A percentile compares a stretch with the other conserved stretches of the same genome.
Evolutionary conservation across 495 filamentous ascomycete genomes (phyloP).

Genomic region (Amphirosellinia nigrospora): DNA sequence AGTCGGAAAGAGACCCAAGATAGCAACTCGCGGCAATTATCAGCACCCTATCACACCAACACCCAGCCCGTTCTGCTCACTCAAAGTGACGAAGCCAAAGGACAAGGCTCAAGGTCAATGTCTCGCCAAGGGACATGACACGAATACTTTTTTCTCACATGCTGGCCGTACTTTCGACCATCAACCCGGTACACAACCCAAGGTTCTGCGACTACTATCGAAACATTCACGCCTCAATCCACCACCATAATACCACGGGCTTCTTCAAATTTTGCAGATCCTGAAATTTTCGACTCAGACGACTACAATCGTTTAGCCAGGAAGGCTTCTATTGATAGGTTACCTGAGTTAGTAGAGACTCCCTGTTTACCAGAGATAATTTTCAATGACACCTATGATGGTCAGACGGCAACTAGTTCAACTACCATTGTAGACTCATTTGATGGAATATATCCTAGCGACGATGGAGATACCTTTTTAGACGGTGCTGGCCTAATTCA

Average conservation of each 20-base stretch:
- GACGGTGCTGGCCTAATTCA: background rate
- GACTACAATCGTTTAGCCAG: background rate
- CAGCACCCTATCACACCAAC: background rate
- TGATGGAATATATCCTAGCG: background rate
- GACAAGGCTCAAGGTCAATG: background rate
- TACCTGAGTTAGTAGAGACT: background rate
- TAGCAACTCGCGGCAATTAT: background rate
- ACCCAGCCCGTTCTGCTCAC: background rate
- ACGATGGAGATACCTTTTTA: background rate
- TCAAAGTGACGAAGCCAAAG: slow-evolving; percentile 14
- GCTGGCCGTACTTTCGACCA: background rate
- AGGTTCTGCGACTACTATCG: background rate
- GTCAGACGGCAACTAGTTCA: background rate
- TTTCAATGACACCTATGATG: background rate
- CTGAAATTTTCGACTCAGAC: background rate
- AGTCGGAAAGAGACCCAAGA: slow-evolving; percentile 6
- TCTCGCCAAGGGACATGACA: background rate
- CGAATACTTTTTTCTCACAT: background rate
- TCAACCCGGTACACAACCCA: background rate
- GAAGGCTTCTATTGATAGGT: background rate
- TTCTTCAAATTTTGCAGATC: background rate
- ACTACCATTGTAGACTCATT: background rate
- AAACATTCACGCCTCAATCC: slow-evolving; percentile 6
- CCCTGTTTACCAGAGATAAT: background rate
- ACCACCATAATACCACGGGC: background rate